A percentile compares a stretch with the other conserved stretches of the same genome.
These are phyloP conservation scores for Wickerhamomyces silvicola DNA, from an alignment of 805 yeast genomes.

Conservation along the genomic window DNA sequence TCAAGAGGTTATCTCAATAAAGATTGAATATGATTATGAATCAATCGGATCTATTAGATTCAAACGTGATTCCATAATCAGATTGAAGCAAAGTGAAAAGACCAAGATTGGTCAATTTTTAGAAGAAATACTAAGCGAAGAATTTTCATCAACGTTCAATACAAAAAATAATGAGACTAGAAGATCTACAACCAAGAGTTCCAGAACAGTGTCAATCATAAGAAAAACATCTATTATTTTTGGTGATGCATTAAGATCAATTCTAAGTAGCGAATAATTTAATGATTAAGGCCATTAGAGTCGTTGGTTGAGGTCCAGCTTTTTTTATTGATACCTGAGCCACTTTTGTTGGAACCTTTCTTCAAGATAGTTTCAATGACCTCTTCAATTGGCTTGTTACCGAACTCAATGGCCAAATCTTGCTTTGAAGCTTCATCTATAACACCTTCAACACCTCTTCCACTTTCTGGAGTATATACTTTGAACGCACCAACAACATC, in stretches of 20 bases:
- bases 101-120: slow-evolving; percentile 22
- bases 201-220: slow-evolving; percentile 12
- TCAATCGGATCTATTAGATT: slow-evolving; percentile 7
- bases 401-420: slow-evolving; percentile 65
- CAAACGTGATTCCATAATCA: neutral
- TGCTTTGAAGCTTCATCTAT: slow-evolving; percentile 64
- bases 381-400: slow-evolving; percentile 47
- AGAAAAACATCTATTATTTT: slow-evolving; percentile 18
- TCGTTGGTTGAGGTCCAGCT: slow-evolving; percentile 40
- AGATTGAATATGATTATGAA: slow-evolving; percentile 9
- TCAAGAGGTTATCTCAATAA: slow-evolving; percentile 19
- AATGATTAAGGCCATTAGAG: slow-evolving; percentile 34
- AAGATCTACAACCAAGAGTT: slow-evolving; percentile 2
- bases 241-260: slow-evolving; percentile 17
- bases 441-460: slow-evolving; percentile 65
- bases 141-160: slow-evolving; percentile 10
- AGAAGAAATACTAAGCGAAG: slow-evolving; percentile 28
- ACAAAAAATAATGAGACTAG: slow-evolving; percentile 1
- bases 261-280: slow-evolving; percentile 10
- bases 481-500: slow-evolving; percentile 60
- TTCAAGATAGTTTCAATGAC: slow-evolving; percentile 52
- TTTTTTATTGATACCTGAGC: slow-evolving; percentile 22
- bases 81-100: slow-evolving; percentile 15
- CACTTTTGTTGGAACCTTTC: slow-evolving; percentile 50
- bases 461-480: slow-evolving; percentile 53